Conservation (phyloP, 495 filamentous ascomycete genomes). For the Penicillium bovifimosum region DNA sequence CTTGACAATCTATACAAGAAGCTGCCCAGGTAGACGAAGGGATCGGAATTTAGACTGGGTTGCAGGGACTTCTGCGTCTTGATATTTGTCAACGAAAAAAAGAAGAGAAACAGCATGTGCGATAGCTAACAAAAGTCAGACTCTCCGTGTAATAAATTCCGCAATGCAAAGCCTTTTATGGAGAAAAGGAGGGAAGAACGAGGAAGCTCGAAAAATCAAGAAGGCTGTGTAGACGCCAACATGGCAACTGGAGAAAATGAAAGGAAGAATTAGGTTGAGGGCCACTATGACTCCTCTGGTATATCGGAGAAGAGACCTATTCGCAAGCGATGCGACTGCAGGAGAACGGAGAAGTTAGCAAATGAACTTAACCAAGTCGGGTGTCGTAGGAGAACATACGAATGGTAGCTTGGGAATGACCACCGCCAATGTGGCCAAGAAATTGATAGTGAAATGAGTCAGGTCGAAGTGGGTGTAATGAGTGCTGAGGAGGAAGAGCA, state of each 20-base stretch:
- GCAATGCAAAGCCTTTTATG: conserved; percentile 26
- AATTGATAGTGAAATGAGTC: conserved; percentile 94
- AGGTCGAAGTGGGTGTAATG: conserved; percentile 98
- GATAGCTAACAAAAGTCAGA: conserved; percentile 18
- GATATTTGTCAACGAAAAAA: conserved; percentile 21
- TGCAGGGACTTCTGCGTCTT: conserved; percentile 13
- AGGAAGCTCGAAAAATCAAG: conserved; percentile 3
- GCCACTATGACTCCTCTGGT: conserved; percentile 38
- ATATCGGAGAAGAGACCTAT: conserved; percentile 45
- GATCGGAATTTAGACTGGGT: conserved; percentile 7
- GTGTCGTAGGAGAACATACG: conserved; percentile 49
- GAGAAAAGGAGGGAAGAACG: conserved; percentile 7
- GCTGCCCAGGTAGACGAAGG: conserved; percentile 4
- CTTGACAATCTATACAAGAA: conserved; percentile 19
- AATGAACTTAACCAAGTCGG: neutral
- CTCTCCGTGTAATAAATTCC: conserved; percentile 18
- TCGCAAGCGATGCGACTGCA: conserved; percentile 45
- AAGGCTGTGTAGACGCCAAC: conserved; percentile 19
- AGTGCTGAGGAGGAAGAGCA: conserved; percentile 91
- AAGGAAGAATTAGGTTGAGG: conserved; percentile 15
- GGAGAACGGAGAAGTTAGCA: conserved; percentile 20
- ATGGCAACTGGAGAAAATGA: conserved; percentile 8
- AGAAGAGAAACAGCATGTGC: conserved; percentile 11
- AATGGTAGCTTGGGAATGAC: conserved; percentile 94
- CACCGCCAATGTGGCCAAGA: conserved; percentile 81